Conservation (phyloP, 31 red algal species). For the Bonnemaisonia californica region DNA sequence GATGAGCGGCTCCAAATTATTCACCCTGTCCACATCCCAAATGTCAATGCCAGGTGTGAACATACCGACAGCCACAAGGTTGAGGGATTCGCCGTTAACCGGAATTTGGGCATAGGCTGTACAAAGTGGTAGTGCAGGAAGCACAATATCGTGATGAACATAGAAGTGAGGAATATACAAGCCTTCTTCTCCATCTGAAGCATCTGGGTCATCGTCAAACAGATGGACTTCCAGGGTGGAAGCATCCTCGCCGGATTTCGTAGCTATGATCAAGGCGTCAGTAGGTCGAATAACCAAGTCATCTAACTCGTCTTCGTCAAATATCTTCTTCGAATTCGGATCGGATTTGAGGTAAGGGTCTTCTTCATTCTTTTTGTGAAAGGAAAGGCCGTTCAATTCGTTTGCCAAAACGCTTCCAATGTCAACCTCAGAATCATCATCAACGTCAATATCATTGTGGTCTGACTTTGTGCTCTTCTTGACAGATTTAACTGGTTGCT, state of each 20-base stretch:
- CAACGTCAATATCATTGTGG: conserved; percentile 4
- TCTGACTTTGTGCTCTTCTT: not conserved
- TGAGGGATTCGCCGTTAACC: not conserved
- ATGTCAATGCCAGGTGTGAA: conserved; percentile 95
- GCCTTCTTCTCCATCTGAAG: conserved; percentile 33
- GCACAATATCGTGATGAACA: conserved; percentile 94
- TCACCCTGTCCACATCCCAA: conserved; percentile 85
- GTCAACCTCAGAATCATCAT: conserved; percentile 60
- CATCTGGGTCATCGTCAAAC: conserved; percentile 78
- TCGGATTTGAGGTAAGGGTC: conserved; percentile 70
- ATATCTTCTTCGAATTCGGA: conserved; percentile 49
- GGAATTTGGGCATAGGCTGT: conserved; percentile 65
- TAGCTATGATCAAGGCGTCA: conserved; percentile 75
- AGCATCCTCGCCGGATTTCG: conserved; percentile 80
- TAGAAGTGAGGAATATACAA: conserved; percentile 82
- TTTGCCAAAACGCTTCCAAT: conserved; percentile 74
- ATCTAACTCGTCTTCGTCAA: conserved; percentile 92
- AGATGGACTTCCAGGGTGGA: conserved; percentile 82
- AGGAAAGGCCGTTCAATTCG: conserved; percentile 65
- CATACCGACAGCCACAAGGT: conserved; percentile 91
- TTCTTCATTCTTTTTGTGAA: conserved; percentile 66
- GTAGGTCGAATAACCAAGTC: conserved; percentile 79
- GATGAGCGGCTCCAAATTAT: conserved; percentile 82
- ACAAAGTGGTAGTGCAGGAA: conserved; percentile 87
- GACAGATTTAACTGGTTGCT: not conserved